phyloP scores from a whole-genome alignment of 768 basidiomycete species.

The Macrocybe gigantea region DNA sequence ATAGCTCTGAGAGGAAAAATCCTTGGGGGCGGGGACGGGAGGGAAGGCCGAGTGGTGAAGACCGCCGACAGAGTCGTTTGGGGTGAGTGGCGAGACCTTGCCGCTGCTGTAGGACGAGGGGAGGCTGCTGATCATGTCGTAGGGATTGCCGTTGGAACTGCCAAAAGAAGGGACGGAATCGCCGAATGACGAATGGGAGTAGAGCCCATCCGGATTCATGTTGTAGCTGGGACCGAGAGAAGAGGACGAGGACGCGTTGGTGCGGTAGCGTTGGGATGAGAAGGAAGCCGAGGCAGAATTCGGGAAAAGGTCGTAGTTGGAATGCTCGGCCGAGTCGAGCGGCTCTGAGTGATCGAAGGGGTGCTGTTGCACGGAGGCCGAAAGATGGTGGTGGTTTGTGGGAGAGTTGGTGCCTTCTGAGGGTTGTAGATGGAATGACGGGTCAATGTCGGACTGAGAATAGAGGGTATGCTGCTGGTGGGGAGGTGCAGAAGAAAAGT shows the following conservation, averaged over 20 bases:
- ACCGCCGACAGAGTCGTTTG: conserved; percentile 54
- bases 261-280: conserved; percentile 57
- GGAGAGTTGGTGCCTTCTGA: conserved; percentile 31
- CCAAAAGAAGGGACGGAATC: conserved; percentile 59
- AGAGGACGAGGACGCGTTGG: conserved; percentile 67
- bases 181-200: conserved; percentile 51
- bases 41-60: conserved; percentile 53
- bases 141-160: conserved; percentile 44
- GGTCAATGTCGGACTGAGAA: conserved; percentile 51
- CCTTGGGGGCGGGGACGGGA: conserved; percentile 45
- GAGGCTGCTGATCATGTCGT: conserved; percentile 60
- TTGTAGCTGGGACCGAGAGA: conserved; percentile 54
- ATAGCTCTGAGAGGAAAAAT: conserved; percentile 51
- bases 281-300: conserved; percentile 38
- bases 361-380: conserved; percentile 17
- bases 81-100: conserved; percentile 72
- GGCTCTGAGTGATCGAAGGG: conserved; percentile 47
- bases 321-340: conserved; percentile 50
- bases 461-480: conserved; percentile 43
- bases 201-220: conserved; percentile 51
- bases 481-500: conserved; percentile 36
- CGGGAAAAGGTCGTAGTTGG: conserved; percentile 61
- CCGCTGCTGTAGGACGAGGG: conserved; percentile 65
- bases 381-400: conserved; percentile 28
- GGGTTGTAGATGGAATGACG: conserved; percentile 40